Base-by-base conservation (phyloP, 1,284 basidiomycete genomes). In the Cerrena zonata region DNA sequence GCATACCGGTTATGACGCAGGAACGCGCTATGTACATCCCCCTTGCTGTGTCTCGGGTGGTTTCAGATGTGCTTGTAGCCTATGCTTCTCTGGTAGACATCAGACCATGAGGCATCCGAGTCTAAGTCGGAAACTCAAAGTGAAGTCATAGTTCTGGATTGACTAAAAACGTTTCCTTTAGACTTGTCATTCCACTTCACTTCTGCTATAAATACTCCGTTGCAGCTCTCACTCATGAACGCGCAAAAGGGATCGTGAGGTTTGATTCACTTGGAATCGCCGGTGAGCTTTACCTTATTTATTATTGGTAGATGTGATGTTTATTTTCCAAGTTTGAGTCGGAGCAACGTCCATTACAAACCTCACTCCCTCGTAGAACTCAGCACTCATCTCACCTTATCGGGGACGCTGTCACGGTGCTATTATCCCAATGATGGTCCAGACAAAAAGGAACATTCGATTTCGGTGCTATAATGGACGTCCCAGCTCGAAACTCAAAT, bases 231-330 rank as follows among this genome's bases (percentile, higher is more conserved):
- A 22, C 44, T 27, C 44, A 21, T 22, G 3, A 7, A 15, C 19
- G 30, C 3, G 61, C 61, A 19, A 58, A 62, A 49, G 48, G 53
- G 58, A 21, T 60, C 58, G 3, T 67, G 64, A 65, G 66, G 66
- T 4, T 67, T 67, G 65, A 18, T 68, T 61, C 54, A 67, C 65
- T 19, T 65, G 65, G 65, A 64, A 69, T 54, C 50, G 53, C 22
- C 64, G 64, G 66, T 67, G 54, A 45, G 66, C 63, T 23, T 24
- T 11, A 22, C 12, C 30, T 27, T 22, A 23, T 21, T 41, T 30
- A 24, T 19, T 41, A n/a, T 37, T 7, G 15, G 30, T 7, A 34
- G 15, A 21, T 41, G 18, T 46, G 12, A 19, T 12, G 30, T 41
- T 21, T 15, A 4, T 47, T 41, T 25, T 22, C 39, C 49, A 40